Evolutionary conservation across 2,329 filamentous ascomycete species (phyloP).

Genomic region (Neofusicoccum sp.): DNA sequence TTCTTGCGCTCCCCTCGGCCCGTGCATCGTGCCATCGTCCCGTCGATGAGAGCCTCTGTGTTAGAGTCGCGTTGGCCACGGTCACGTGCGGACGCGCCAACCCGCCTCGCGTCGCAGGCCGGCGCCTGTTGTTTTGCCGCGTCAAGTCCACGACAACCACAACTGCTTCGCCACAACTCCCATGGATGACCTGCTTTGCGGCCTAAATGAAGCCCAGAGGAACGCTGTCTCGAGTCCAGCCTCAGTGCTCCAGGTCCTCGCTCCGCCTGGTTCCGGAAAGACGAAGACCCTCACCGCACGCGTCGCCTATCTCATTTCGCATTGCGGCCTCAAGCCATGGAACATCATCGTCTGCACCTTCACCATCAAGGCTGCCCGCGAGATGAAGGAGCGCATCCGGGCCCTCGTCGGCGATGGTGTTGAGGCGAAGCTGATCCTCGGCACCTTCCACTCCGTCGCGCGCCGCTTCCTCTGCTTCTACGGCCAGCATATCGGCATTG

Average conservation of each 20-base stretch:
- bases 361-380: conserved; percentile 88
- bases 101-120: neutral
- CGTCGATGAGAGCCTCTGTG: neutral
- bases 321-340: conserved; percentile 72
- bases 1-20: no score
- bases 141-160: neutral
- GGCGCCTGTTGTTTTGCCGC: neutral
- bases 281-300: conserved; percentile 94
- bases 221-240: conserved; percentile 66
- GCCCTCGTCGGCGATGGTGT: conserved; percentile 76
- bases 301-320: conserved; percentile 82
- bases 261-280: conserved; percentile 75
- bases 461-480: conserved; percentile 82
- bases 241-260: conserved; percentile 62
- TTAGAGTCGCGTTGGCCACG: no score
- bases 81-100: neutral
- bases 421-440: conserved; percentile 77
- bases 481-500: conserved; percentile 79
- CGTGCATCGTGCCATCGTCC: neutral
- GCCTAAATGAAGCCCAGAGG: conserved; percentile 66
- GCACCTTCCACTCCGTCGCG: conserved; percentile 94
- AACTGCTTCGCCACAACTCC: neutral
- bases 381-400: conserved; percentile 89
- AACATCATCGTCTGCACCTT: conserved; percentile 96
- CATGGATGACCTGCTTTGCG: conserved; percentile 61